Base-by-base conservation (phyloP, 345 rosid species). In the Brassica incana region DNA sequence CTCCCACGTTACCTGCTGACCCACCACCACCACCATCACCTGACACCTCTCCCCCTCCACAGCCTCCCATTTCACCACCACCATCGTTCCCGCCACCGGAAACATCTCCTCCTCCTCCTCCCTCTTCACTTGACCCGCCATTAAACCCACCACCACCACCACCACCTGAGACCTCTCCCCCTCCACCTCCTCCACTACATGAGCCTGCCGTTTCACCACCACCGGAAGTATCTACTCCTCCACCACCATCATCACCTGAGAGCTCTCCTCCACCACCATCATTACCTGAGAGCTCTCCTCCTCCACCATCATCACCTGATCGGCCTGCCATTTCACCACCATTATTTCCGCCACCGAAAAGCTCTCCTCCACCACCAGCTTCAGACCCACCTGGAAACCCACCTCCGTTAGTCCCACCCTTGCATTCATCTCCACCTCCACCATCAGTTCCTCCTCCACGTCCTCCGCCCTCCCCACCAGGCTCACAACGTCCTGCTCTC, bases 391-490 rank as follows among this genome's bases (percentile, higher is more conserved):
- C 84, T 9, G 29, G 32, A 30, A 32, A 2, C 11, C 65, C 62
- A 54, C 69, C 78, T n/a, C 50, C 58, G 7, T 50, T 50, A 6
- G 3, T 14, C 9, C 85, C 78, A 43, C 85, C 89, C n/a, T 12
- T 16, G 12, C 61, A 5, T 69, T 63, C 87, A 73, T 71, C 81
- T 52, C 78, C 85, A 11, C 78, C 83, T 12, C 76, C 80, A 2
- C 23, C 79, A 65, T 10, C 84, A 27, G 3, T 29, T n/a, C 65
- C 65, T 10, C 78, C 87, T 2, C 86, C 87, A 5, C 52, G 40
- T 72, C 84, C 36, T 52, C 67, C 81, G 0, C 80, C 87, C 4
- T 77, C 86, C 11, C 73, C 86, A 27, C 74, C 80, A 52, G 62
- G 78, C 30, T 15, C 84, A 56, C 64, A 33, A 54, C 60, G 9